phyloP scores from a whole-genome alignment of 345 rosid species.

The Gossypium stocksii region DNA sequence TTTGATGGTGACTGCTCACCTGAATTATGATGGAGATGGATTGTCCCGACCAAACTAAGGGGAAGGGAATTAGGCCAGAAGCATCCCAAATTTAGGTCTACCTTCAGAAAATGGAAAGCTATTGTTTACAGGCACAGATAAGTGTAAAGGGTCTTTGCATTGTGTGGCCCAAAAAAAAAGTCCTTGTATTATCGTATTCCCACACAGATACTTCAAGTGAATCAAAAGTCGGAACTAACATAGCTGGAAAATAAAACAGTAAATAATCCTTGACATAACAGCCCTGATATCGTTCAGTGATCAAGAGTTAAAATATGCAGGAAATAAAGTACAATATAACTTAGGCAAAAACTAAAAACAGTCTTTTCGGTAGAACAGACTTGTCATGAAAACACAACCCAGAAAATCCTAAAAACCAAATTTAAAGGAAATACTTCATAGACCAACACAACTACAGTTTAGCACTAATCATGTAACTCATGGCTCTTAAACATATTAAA shows the following conservation, averaged over 20 bases:
- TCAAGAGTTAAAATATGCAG: background rate
- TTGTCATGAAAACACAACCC: background rate
- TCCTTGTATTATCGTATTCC: too few species aligned
- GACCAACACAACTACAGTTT: background rate
- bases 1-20: background rate
- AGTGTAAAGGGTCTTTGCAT: too few species aligned
- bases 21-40: slow-evolving; percentile 1
- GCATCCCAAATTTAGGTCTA: background rate
- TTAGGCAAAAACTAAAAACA: background rate
- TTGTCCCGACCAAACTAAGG: background rate
- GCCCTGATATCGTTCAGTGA: background rate
- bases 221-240: background rate
- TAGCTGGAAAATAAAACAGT: too few species aligned
- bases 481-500: background rate
- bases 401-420: background rate
- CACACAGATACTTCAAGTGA: background rate
- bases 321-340: background rate
- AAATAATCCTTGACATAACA: too few species aligned
- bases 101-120: background rate
- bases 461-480: background rate
- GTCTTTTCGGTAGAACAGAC: background rate
- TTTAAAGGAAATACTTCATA: background rate
- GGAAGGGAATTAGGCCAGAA: background rate
- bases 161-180: too few species aligned
- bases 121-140: too few species aligned